Evolutionary conservation across 169 alveolate species (phyloP).

Genomic region (Eimeria sp.): DNA sequence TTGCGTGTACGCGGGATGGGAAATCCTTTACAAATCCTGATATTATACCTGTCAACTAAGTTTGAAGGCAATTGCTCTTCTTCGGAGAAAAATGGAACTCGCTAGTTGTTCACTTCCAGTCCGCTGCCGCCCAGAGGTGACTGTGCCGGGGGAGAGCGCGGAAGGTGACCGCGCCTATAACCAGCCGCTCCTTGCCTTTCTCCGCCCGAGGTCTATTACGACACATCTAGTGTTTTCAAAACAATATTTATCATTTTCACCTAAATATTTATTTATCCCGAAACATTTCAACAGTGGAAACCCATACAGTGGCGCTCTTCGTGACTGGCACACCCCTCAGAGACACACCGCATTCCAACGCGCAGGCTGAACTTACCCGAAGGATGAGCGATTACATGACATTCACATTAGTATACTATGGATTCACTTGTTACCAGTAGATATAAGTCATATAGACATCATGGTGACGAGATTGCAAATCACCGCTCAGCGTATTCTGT

Average conservation of each 20-base stretch:
- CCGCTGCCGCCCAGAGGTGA: slow-evolving; percentile 30
- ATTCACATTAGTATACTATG: neutral
- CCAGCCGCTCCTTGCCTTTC: slow-evolving; percentile 74
- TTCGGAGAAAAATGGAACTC: slow-evolving; percentile 55
- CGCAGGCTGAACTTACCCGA: neutral
- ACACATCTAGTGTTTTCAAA: neutral
- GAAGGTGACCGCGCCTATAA: slow-evolving; percentile 68
- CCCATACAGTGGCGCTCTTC: neutral
- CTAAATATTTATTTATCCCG: neutral
- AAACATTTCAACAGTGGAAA: neutral
- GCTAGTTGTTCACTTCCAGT: neutral
- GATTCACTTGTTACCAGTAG: neutral
- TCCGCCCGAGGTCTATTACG: slow-evolving; percentile 20
- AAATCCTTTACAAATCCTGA: neutral
- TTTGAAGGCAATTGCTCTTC: neutral
- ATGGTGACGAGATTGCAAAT: neutral
- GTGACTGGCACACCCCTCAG: slow-evolving; percentile 23
- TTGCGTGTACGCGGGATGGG: neutral
- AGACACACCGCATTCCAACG: neutral
- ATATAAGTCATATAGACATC: neutral
- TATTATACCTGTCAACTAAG: slow-evolving; percentile 51
- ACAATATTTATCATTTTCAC: neutral
- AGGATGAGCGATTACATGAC: neutral
- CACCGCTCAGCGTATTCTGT: too few relatives aligned
- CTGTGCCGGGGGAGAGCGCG: slow-evolving; percentile 72